These are phyloP conservation scores for Oryza glaberrima DNA, from an alignment of 176 grass and related monocot species.

Conservation along the genomic window DNA sequence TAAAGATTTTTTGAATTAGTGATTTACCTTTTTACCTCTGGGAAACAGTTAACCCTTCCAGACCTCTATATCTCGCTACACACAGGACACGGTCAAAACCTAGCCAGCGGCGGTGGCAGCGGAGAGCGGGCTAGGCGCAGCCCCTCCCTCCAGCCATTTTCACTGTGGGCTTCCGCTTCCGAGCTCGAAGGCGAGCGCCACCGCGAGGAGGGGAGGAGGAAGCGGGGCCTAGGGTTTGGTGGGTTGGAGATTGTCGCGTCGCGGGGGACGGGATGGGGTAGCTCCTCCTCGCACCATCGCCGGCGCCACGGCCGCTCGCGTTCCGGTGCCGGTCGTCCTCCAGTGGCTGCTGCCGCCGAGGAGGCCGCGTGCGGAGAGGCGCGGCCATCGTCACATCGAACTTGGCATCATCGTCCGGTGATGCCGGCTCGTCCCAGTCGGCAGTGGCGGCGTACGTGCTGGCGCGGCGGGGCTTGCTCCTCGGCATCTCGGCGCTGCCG, in stretches of 20 bases:
- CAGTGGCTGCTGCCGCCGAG: not conserved
- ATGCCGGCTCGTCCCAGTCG: slow-evolving; percentile 7
- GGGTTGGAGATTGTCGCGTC: not conserved
- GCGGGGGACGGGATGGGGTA: slow-evolving; percentile 47
- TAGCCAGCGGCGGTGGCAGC: too few species aligned
- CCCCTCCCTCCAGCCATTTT: not conserved
- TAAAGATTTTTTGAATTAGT: too few species aligned
- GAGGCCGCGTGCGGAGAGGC: slow-evolving; percentile 35
- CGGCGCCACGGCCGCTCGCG: slow-evolving; percentile 48
- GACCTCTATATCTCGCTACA: too few species aligned
- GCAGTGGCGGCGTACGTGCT: slow-evolving; percentile 1
- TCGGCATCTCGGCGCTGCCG: slow-evolving; percentile 74
- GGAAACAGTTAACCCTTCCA: too few species aligned
- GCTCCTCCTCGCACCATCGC: slow-evolving; percentile 38
- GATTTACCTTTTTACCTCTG: too few species aligned
- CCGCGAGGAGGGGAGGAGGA: not conserved
- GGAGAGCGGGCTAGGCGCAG: too few species aligned
- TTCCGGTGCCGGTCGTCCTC: not conserved
- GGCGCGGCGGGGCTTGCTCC: slow-evolving; percentile 69
- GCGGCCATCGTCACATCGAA: slow-evolving; percentile 10
- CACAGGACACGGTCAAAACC: too few species aligned
- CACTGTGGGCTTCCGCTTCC: not conserved
- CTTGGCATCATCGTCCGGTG: slow-evolving; percentile 20
- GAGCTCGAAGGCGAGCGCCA: not conserved
- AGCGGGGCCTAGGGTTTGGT: slow-evolving; percentile 29